These are phyloP conservation scores for Pilatotrama ljubarskyi DNA, from an alignment of 768 basidiomycete genomes.

Conservation along the genomic window DNA sequence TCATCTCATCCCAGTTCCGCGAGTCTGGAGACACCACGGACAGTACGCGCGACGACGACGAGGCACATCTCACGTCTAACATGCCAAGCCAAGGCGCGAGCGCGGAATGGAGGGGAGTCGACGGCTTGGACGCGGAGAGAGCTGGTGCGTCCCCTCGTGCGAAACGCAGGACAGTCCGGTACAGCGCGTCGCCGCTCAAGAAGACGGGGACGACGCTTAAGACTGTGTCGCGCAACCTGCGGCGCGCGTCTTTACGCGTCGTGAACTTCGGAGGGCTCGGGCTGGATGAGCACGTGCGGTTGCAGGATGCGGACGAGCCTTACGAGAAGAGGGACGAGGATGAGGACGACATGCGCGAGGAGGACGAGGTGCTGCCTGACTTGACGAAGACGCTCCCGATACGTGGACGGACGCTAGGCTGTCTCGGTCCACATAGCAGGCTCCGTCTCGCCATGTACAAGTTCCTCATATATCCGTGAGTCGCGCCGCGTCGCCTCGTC, in stretches of 20 bases:
- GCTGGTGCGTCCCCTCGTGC: slow-evolving; percentile 37
- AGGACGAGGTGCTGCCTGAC: slow-evolving; percentile 38
- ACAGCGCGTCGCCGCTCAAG: slow-evolving; percentile 55
- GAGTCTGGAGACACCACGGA: slow-evolving; percentile 37
- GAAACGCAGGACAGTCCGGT: slow-evolving; percentile 49
- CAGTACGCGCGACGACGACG: slow-evolving; percentile 56
- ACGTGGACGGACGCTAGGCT: slow-evolving; percentile 77
- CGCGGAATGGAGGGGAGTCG: slow-evolving; percentile 31
- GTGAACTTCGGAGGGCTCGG: slow-evolving; percentile 71
- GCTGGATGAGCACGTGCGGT: slow-evolving; percentile 57
- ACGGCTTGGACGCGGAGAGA: slow-evolving; percentile 49
- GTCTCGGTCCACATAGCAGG: slow-evolving; percentile 68
- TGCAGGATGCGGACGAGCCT: slow-evolving; percentile 50
- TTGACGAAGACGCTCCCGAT: slow-evolving; percentile 50
- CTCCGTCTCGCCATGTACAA: slow-evolving; percentile 64
- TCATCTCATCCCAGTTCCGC: slow-evolving; percentile 41
- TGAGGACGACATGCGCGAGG: slow-evolving; percentile 33
- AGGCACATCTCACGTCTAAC: slow-evolving; percentile 56
- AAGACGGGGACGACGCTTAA: slow-evolving; percentile 61
- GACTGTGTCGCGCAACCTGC: slow-evolving; percentile 55
- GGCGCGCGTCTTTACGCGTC: slow-evolving; percentile 74
- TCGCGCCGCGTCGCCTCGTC: slow-evolving; percentile 16
- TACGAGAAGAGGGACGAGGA: slow-evolving; percentile 34
- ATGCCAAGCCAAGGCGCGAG: slow-evolving; percentile 42
- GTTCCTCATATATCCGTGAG: slow-evolving; percentile 74